Evolutionary conservation across 257 asterid species (phyloP).

Genomic region (Nicotiana tomentosiformis): DNA sequence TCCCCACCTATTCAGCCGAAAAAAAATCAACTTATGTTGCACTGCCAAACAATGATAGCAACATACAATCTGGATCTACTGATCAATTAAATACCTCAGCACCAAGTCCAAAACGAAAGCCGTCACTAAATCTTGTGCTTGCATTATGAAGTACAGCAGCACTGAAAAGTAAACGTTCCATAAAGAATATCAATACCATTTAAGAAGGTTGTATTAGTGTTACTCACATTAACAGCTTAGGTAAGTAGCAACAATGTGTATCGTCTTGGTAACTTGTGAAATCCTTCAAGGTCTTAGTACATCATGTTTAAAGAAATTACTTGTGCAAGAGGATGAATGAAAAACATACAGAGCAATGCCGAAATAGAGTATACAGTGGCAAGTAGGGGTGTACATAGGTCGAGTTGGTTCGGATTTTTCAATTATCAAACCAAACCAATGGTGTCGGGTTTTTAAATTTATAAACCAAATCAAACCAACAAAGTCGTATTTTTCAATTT

Average conservation of each 20-base stretch:
- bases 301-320: not conserved
- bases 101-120: conserved; percentile 93
- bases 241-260: not conserved
- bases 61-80: not conserved
- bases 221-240: not conserved
- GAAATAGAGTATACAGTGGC: not conserved
- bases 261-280: not conserved
- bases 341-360: not conserved
- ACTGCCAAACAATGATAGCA: conserved; percentile 1
- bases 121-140: conserved; percentile 87
- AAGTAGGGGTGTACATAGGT: not conserved
- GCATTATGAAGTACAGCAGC: conserved; percentile 97
- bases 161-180: conserved; percentile 29
- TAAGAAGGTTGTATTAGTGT: not conserved
- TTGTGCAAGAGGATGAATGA: not conserved
- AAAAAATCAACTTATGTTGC: conserved; percentile 1
- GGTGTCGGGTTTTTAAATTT: too few relatives aligned
- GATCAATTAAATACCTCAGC: conserved; percentile 54
- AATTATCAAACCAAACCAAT: too few relatives aligned
- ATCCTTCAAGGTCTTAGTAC: not conserved
- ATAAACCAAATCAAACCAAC: too few relatives aligned
- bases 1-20: conserved; percentile 63
- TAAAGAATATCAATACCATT: conserved; percentile 3
- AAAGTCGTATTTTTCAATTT: too few relatives aligned
- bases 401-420: too few relatives aligned